Evolutionary conservation across 2,329 filamentous ascomycete genomes (phyloP).

Genomic region (Verticillium nubilum): DNA sequence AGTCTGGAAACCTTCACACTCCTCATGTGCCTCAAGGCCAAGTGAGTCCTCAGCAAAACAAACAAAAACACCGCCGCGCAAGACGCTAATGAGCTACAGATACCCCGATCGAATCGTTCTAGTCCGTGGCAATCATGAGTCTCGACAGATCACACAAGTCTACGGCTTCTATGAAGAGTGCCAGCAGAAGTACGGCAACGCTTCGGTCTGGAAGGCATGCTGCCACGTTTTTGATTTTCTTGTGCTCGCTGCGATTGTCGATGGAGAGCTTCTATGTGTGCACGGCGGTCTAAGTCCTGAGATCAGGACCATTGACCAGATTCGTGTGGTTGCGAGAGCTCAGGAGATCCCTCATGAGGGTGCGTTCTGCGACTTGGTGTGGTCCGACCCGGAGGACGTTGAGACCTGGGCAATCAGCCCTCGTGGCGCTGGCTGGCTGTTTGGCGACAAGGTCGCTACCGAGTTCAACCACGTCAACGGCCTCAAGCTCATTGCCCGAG

Average conservation of each 20-base stretch:
- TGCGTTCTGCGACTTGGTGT: slow-evolving; percentile 96
- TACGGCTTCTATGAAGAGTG: slow-evolving; percentile 99
- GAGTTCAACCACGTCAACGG: slow-evolving; percentile 98
- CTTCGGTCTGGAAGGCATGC: slow-evolving; percentile 99
- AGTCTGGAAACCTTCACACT: slow-evolving; percentile 97
- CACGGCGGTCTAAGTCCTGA: slow-evolving; percentile 86
- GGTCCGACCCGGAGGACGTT: slow-evolving; percentile 95
- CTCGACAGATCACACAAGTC: slow-evolving; percentile 93
- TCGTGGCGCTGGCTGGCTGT: slow-evolving; percentile 93
- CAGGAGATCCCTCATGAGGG: slow-evolving; percentile 98
- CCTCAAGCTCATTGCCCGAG: slow-evolving; percentile 89
- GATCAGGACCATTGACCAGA: slow-evolving; percentile 97
- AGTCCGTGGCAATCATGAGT: slow-evolving; percentile 97
- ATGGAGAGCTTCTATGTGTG: slow-evolving; percentile 97
- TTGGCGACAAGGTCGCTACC: slow-evolving; percentile 93
- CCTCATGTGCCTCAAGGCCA: slow-evolving; percentile 86
- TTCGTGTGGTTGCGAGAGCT: slow-evolving; percentile 95
- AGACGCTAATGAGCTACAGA: slow-evolving; percentile 39
- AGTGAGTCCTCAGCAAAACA: slow-evolving; percentile 32
- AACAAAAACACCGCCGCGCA: too few relatives aligned
- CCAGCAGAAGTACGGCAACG: slow-evolving; percentile 95
- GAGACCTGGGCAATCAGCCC: slow-evolving; percentile 96
- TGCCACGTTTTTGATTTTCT: slow-evolving; percentile 99
- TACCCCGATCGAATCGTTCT: slow-evolving; percentile 94
- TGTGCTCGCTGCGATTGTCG: slow-evolving; percentile 92